Conservation (phyloP, 176 grass and related monocot genomes). For the Carex kokanica region DNA sequence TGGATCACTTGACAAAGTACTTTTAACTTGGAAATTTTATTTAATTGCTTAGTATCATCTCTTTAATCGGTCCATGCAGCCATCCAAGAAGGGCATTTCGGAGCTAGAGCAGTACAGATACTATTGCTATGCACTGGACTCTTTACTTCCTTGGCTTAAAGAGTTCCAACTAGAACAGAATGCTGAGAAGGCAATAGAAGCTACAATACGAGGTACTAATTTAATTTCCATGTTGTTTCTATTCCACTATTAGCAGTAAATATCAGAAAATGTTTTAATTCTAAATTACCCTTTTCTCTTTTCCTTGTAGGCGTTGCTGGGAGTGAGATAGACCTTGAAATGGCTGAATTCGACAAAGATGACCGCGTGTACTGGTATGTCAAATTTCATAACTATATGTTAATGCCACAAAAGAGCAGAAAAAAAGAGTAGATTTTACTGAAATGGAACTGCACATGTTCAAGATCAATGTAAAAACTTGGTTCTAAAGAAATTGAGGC, state of each 20-base stretch:
- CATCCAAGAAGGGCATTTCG: slow-evolving; percentile 47
- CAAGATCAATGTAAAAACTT: not conserved
- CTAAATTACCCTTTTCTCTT: not conserved
- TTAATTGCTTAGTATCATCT: slow-evolving; percentile 7
- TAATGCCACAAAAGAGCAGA: not conserved
- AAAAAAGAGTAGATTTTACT: not conserved
- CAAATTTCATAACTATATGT: not conserved
- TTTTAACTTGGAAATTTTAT: not conserved
- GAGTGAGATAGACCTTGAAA: slow-evolving; percentile 46
- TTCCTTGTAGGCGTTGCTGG: slow-evolving; percentile 32
- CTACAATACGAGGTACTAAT: slow-evolving; percentile 56
- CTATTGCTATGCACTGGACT: slow-evolving; percentile 33
- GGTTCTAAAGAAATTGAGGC: not conserved
- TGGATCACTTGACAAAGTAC: not conserved
- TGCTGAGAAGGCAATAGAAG: slow-evolving; percentile 62
- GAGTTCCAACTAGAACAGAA: slow-evolving; percentile 45
- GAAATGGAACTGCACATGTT: not conserved
- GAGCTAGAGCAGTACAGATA: slow-evolving; percentile 39
- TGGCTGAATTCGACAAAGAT: slow-evolving; percentile 39
- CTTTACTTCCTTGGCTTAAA: slow-evolving; percentile 64
- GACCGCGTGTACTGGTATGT: slow-evolving; percentile 61
- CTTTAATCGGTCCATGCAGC: slow-evolving; percentile 30
- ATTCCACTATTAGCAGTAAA: not conserved
- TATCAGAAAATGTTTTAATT: not conserved
- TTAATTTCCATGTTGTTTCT: not conserved